Percentiles rank a stretch among this genome's conserved stretches.
Evolutionary conservation across 2,329 filamentous ascomycete species (phyloP).

Genomic region (Claviceps digitariae): DNA sequence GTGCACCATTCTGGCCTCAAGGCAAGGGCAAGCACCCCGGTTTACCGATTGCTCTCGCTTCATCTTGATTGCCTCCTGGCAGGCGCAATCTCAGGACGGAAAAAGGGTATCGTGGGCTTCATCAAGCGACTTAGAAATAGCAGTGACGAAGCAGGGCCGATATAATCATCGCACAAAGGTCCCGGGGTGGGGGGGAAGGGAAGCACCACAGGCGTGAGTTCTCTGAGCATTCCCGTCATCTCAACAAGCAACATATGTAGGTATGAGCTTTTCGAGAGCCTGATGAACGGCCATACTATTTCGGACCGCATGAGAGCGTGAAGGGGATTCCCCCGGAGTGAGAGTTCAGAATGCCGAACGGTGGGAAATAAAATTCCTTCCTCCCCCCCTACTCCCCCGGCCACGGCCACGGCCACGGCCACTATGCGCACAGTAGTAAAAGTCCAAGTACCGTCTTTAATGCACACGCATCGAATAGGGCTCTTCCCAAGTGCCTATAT

Average conservation of each 20-base stretch:
- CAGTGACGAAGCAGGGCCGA: slow-evolving; percentile 5
- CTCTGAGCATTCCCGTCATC: background rate
- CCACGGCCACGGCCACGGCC: background rate
- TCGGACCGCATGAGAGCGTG: background rate
- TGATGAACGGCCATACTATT: background rate
- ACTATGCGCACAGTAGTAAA: background rate
- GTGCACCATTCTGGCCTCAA: background rate
- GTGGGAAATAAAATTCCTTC: background rate
- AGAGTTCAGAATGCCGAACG: background rate
- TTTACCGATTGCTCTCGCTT: background rate
- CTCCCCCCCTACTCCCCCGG: too few species aligned
- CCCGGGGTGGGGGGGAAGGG: background rate
- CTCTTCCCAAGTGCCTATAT: too few species aligned
- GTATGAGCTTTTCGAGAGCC: background rate
- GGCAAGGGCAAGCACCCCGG: background rate
- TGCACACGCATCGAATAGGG: background rate
- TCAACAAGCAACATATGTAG: background rate
- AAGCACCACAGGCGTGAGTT: background rate
- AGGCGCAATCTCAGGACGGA: background rate
- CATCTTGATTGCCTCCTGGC: background rate
- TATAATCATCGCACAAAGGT: slow-evolving; percentile 5
- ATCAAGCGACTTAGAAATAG: slow-evolving; percentile 4
- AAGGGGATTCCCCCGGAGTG: background rate
- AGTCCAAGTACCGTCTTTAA: too few species aligned
- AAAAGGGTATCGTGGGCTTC: background rate